Conservation (phyloP, 768 basidiomycete genomes). For the Mrakia hoshinonis region DNA sequence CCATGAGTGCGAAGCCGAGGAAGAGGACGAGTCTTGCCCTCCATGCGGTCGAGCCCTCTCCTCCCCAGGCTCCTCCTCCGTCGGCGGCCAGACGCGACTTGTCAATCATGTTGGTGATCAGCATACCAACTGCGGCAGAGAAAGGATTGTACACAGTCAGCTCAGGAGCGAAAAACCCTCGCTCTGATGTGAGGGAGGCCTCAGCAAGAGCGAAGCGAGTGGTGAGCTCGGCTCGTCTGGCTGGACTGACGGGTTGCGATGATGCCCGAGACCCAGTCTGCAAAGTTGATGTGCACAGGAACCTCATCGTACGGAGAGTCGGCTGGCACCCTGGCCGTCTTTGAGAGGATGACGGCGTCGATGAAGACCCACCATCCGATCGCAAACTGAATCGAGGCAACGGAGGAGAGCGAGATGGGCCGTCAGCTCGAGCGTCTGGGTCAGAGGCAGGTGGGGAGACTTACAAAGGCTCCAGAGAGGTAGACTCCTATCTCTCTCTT, state of each 20-base stretch:
- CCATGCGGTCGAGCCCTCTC: slow-evolving; percentile 76
- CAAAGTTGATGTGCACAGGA: slow-evolving; percentile 75
- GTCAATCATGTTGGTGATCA: slow-evolving; percentile 88
- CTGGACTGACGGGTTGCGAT: slow-evolving; percentile 60
- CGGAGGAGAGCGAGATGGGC: slow-evolving; percentile 21
- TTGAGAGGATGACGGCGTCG: slow-evolving; percentile 82
- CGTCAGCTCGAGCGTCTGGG: slow-evolving; percentile 1
- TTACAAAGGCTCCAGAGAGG: slow-evolving; percentile 78
- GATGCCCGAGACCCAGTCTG: slow-evolving; percentile 96
- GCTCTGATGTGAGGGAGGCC: too few species aligned
- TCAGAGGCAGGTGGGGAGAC: slow-evolving; percentile 39
- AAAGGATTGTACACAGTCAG: neutral
- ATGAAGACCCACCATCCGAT: slow-evolving; percentile 65
- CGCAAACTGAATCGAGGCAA: slow-evolving; percentile 5
- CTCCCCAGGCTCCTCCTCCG: slow-evolving; percentile 38
- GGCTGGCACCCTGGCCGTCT: slow-evolving; percentile 69
- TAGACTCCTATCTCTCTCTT: slow-evolving; percentile 79
- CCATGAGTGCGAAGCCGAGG: slow-evolving; percentile 93
- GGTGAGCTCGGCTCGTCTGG: too few species aligned
- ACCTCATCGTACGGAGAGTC: slow-evolving; percentile 60
- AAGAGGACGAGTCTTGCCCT: slow-evolving; percentile 82
- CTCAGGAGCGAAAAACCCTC: neutral
- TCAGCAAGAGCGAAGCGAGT: neutral
- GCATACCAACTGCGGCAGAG: slow-evolving; percentile 74
- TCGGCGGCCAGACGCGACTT: slow-evolving; percentile 79